Percentiles rank a stretch among this genome's conserved stretches.
These are phyloP conservation scores for Kazachstania psychrophila DNA, from an alignment of 805 yeast species.

Conservation along the genomic window DNA sequence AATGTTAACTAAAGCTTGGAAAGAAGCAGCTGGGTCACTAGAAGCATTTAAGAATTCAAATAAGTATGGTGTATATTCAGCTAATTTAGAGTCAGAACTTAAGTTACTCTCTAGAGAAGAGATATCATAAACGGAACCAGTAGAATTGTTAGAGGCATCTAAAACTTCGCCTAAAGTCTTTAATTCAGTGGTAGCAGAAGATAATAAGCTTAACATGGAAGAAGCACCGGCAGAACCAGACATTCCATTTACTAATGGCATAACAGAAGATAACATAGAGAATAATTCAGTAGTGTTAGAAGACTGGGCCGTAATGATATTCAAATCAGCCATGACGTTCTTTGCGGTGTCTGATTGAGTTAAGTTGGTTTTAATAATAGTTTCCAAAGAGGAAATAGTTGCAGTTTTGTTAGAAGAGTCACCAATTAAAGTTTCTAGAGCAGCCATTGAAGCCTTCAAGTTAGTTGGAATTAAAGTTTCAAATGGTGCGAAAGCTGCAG, in stretches of 20 bases:
- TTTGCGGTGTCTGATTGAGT: constrained; percentile 18
- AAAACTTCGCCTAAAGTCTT: constrained; percentile 17
- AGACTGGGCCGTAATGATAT: constrained; percentile 12
- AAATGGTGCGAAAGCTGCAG: constrained; percentile 10
- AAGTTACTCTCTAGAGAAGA: constrained; percentile 12
- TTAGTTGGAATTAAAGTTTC: constrained; percentile 10
- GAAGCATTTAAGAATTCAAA: constrained; percentile 18
- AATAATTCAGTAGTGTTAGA: constrained; percentile 15
- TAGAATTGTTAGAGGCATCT: constrained; percentile 14
- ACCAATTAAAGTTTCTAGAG: constrained; percentile 13
- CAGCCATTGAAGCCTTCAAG: constrained; percentile 10
- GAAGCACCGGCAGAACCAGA: constrained; percentile 4
- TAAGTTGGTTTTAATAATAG: constrained; percentile 15
- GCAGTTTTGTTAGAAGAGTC: constrained; percentile 12
- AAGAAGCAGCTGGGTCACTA: constrained; percentile 17
- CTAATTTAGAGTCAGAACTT: constrained; percentile 8
- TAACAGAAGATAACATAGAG: constrained; percentile 11
- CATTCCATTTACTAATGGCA: constrained; percentile 11
- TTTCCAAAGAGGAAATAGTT: constrained; percentile 13
- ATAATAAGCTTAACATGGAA: constrained; percentile 10
- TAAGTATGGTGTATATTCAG: constrained; percentile 17
- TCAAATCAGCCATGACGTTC: constrained; percentile 14
- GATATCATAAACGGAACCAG: constrained; percentile 16
- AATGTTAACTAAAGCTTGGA: constrained; percentile 19
- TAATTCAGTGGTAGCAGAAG: constrained; percentile 21